A percentile compares a stretch with the other conserved stretches of the same genome.
phyloP scores from a whole-genome alignment of 225 moss, liverwort and hornwort species.

The Marchantia polymorpha region DNA sequence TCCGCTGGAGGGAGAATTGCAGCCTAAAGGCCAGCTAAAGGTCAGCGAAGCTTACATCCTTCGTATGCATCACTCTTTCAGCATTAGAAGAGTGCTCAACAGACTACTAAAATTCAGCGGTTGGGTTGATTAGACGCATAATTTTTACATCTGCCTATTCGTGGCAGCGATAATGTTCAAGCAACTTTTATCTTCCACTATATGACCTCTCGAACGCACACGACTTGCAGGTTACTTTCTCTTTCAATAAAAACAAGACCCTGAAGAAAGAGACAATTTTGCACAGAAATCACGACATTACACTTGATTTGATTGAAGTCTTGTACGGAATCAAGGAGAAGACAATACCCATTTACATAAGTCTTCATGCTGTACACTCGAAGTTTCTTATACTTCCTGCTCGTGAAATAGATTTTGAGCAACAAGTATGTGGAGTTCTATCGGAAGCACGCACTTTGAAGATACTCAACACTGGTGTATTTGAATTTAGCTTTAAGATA shows the following conservation, averaged over 20 bases:
- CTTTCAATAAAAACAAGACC: conserved; percentile 65
- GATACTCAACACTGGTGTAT: conserved; percentile 60
- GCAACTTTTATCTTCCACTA: background rate
- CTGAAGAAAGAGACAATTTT: conserved; percentile 50
- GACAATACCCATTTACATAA: conserved; percentile 50
- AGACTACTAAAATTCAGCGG: background rate
- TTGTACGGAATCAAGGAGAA: conserved; percentile 61
- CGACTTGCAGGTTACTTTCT: conserved; percentile 54
- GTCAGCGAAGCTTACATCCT: conserved; percentile 30
- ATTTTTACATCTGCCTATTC: background rate
- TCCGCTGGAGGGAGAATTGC: conserved; percentile 54
- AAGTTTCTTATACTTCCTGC: conserved; percentile 66
- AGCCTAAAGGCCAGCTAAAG: conserved; percentile 55
- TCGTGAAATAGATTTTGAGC: conserved; percentile 83
- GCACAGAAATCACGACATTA: conserved; percentile 48
- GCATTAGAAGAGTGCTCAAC: background rate
- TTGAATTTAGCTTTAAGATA: conserved; percentile 60
- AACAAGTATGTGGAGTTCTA: conserved; percentile 45
- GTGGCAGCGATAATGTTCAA: background rate
- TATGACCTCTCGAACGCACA: background rate
- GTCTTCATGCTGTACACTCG: conserved; percentile 60
- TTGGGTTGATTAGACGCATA: background rate
- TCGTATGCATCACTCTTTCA: background rate
- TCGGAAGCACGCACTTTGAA: conserved; percentile 52
- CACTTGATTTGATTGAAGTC: conserved; percentile 60